Conservation (phyloP, 768 basidiomycete species). For the Collybia sordida region DNA sequence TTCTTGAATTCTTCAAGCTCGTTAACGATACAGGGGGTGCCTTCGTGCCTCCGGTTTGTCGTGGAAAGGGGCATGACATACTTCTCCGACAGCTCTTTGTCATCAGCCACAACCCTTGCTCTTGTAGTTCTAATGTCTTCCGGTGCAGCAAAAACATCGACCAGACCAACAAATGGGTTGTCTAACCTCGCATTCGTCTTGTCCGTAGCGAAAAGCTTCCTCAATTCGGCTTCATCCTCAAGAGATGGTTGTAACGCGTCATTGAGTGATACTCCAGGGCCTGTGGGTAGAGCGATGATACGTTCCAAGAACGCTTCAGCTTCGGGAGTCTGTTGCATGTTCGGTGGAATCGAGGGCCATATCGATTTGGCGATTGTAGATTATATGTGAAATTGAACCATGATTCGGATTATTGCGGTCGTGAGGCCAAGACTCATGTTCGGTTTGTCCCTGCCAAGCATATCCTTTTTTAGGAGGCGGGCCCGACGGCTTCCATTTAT, state of each 20-base stretch:
- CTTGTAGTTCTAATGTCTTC: constrained; percentile 47
- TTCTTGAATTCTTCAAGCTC: constrained; percentile 58
- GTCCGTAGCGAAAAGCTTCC: constrained; percentile 56
- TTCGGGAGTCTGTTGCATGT: constrained; percentile 22
- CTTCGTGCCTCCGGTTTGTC: constrained; percentile 44
- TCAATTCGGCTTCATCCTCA: constrained; percentile 54
- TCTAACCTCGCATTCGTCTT: constrained; percentile 40
- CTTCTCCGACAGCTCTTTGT: constrained; percentile 43
- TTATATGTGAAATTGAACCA: too few species aligned
- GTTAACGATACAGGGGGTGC: constrained; percentile 46
- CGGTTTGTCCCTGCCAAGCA: too few species aligned
- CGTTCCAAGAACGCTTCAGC: constrained; percentile 21
- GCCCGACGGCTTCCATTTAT: too few species aligned
- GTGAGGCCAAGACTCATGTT: too few species aligned
- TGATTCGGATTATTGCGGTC: too few species aligned
- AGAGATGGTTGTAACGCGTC: constrained; percentile 51
- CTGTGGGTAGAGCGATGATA: constrained; percentile 18
- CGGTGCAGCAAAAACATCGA: constrained; percentile 57
- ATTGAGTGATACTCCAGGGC: constrained; percentile 36
- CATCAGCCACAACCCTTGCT: constrained; percentile 45
- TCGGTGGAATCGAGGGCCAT: not conserved
- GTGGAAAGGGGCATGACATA: constrained; percentile 55
- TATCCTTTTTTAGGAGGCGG: too few species aligned
- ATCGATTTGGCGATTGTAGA: too few species aligned
- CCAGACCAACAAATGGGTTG: constrained; percentile 55